Base-by-base conservation (phyloP, 2,329 filamentous ascomycete species). In the Mollisiaceae sp. region DNA sequence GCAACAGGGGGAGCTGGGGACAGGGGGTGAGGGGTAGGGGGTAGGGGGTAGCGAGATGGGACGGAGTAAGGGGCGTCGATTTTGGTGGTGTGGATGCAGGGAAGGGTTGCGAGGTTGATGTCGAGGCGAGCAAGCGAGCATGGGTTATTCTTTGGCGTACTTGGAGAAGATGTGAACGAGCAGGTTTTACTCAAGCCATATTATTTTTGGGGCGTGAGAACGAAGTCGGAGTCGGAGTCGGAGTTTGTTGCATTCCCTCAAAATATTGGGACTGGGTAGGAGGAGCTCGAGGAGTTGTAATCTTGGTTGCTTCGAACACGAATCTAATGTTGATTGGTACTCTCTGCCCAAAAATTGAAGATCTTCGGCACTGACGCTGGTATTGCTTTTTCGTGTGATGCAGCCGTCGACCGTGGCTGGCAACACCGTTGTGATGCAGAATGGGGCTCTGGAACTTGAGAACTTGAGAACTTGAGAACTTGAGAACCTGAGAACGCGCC, bases 141-240 rank as follows among this genome's bases (percentile, higher is more conserved):
- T 2, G n/a, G 20, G 15, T 62, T n/a, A 22, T 32, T 47, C 47
- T 38, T 62, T 18, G 59, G 55, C 47, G 56, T 38, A 39, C 50
- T 12, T 62, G 59, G 43, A 47, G 43, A 32, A 57, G 58, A 60
- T 57, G 58, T 57, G 60, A 63, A 41, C n/a, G 64, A 32, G 47
- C 47, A 41, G 52, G 35, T 20, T 56, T n/a, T 50, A n/a, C 11
- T 54, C 32, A 24, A 15, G 24, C 20, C n/a, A 50, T 59, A 47
- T 35, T 35, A 18, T 35, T 43, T 52, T 38, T 43, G 39, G 27
- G 27, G 27, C 27, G 27, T 32, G 27, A 32, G 27, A 32, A 14
- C 20, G 15, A 15, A 20, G 20, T 52, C 55, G 43, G 56, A 60
- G 32, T 11, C 24, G 54, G 32, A 35, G 36, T n/a, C 27, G 57